Conservation (phyloP, 2,329 filamentous ascomycete genomes). For the Fusarium nanum region DNA sequence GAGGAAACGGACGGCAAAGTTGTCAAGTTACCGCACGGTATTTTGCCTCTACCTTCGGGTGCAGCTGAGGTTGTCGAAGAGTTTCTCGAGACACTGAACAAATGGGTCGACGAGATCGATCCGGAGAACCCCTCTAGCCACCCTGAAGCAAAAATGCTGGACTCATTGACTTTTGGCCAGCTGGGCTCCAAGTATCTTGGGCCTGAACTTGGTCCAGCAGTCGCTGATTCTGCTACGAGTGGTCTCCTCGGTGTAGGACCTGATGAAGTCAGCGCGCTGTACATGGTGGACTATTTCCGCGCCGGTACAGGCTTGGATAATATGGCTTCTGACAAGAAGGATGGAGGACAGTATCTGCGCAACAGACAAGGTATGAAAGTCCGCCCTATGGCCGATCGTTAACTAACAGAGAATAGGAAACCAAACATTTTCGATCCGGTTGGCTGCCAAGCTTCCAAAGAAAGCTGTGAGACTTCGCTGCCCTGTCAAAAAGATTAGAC, state of each 20-base stretch:
- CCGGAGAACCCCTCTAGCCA: conserved; percentile 15
- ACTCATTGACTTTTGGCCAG: conserved; percentile 21
- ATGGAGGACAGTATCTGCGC: conserved; percentile 43
- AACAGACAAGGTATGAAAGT: conserved; percentile 36
- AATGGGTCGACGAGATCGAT: conserved; percentile 18
- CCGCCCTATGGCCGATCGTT: too few relatives aligned
- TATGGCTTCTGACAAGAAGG: conserved; percentile 31
- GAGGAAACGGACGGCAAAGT: conserved; percentile 23
- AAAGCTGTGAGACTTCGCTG: conserved; percentile 27
- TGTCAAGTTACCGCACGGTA: conserved; percentile 20
- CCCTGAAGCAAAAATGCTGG: conserved; percentile 18
- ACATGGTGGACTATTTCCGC: conserved; percentile 38
- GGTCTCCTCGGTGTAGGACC: conserved; percentile 36
- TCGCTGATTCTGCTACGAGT: conserved; percentile 11
- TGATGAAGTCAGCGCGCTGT: conserved; percentile 37
- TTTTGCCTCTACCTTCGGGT: conserved; percentile 11
- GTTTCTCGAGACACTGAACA: conserved; percentile 12
- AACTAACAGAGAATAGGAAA: conserved; percentile 20
- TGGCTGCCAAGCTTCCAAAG: conserved; percentile 29
- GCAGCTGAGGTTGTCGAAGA: conserved; percentile 10
- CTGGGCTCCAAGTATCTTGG: conserved; percentile 11
- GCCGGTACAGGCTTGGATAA: conserved; percentile 36
- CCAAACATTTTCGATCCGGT: conserved; percentile 24
- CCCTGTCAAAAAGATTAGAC: conserved; percentile 33
- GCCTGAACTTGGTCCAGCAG: conserved; percentile 11